Base-by-base conservation (phyloP, 1,284 basidiomycete species). In the Moesziomyces parantarcticus region DNA sequence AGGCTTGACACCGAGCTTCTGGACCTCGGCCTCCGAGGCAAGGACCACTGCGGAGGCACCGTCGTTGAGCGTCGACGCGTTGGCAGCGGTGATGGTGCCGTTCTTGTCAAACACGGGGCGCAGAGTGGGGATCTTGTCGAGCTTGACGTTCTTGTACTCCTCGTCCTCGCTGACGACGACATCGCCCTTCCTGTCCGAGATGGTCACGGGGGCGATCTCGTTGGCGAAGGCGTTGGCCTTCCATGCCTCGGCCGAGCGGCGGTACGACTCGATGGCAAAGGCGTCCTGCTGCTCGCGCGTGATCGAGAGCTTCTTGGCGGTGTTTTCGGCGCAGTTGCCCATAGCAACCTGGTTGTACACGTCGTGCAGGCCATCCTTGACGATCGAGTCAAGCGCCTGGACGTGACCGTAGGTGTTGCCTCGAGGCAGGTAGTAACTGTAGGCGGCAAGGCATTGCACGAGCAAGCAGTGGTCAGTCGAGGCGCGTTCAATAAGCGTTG, bases 261-360 rank as follows among this genome's bases (percentile, higher is more conserved):
- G 90, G 87, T 98, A 98, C 13, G 96, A 97, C 80, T 94, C 92
- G 83, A 98, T 90, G 71, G 93, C 93, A 85, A 93, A 94, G 39
- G 77, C 76, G 57, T 86, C 85, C 72, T 86, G 85, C 46, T 78
- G 79, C 72, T 84, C 84, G 42, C 85, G 81, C 16, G 84, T 81
- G 53, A 85, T 76, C 45, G 71, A 71, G 71, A 84, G 74, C 58
- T 83, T 80, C 73, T 81, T 76, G 39, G 85, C 85, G 2, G 84
- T 85, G 69, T 85, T 79, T 51, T 86, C 85, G 48, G 85, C 85
- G 75, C 79, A 83, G 52, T 69, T 69, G 62, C 82, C 81, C 79
- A 78, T 79, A 48, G 56, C 62, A 34, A 70, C 47, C 50, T 77
- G 65, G 62, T 66, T 69, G 61, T 74, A 59, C 29, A 75, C 82